A percentile compares a stretch with the other conserved stretches of the same genome.
Evolutionary conservation across 306 rosid genomes (phyloP).

Genomic region (Rosa chinensis): DNA sequence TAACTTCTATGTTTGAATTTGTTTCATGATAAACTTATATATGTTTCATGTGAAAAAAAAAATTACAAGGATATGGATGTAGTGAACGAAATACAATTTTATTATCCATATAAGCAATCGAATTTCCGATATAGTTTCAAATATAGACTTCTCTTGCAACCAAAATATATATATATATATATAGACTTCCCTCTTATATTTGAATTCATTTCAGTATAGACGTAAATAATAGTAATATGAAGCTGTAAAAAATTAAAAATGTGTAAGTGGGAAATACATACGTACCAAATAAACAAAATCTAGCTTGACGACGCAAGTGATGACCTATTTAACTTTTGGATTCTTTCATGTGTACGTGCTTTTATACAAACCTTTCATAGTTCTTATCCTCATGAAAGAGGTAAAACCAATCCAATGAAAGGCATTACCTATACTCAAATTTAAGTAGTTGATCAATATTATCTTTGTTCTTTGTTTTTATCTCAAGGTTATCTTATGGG

Average conservation of each 20-base stretch:
- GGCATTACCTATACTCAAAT: not conserved
- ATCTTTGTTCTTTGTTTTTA: not conserved
- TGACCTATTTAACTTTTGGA: not conserved
- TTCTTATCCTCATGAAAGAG: not conserved
- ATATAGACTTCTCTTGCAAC: too few relatives aligned
- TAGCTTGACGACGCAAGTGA: not conserved
- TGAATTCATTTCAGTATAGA: too few relatives aligned
- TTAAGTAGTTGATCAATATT: not conserved
- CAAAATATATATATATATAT: too few relatives aligned
- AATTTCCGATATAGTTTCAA: too few relatives aligned
- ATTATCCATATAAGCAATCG: too few relatives aligned
- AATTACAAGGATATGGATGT: too few relatives aligned
- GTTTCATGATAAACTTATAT: too few relatives aligned
- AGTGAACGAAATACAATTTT: too few relatives aligned
- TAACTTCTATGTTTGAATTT: too few relatives aligned
- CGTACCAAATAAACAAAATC: not conserved
- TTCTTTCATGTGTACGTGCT: not conserved
- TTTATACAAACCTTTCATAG: not conserved
- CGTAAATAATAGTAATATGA: too few relatives aligned
- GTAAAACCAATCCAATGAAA: conserved; percentile 10
- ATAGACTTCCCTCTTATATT: too few relatives aligned
- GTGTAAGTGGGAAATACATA: not conserved
- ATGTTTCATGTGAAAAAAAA: too few relatives aligned
- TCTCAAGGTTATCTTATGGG: not conserved
- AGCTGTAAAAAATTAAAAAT: not conserved